Evolutionary conservation across 1,284 basidiomycete species (phyloP), one percentile per base, ranked within the genome.

Genomic region (Irpex sp.): DNA sequence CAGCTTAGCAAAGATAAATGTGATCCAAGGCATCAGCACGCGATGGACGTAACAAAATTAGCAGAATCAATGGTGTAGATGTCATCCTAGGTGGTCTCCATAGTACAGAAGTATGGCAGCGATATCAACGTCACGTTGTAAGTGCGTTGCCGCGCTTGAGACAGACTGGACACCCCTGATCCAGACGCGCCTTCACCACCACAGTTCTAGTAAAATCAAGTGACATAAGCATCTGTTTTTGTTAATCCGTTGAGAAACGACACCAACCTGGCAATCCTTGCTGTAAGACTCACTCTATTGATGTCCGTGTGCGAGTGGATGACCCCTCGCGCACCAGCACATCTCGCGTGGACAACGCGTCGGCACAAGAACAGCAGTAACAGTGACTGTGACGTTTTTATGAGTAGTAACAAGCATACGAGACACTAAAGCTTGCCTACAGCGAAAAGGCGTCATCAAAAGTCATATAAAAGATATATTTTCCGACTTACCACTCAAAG

Each of bases 271-370:
- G 89, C 88, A 65, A 93, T 87, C 73, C 85, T 89, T 54, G 83
- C 84, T 69, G 83, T 85, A 57, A 92, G 78, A 19, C 84, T 84
- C 0, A 73, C 74, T 38, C 75, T 70, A 11, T 78, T 78, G 57
- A 77, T 74, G 64, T 82, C 73, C 59, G 76, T 74, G 38, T 78
- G 79, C 72, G 82, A 80, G 5, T 86, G 85, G 5, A 91, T 73
- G 1, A 81, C 77, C 37, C 85, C 84, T 13, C 81, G 80, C n/a
- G 84, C 84, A 47, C 77, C 80, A 1, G 86, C 82, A 67, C 94
- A 96, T 8, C 80, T 77, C 0, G 90, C 89, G 71, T 96, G 94
- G 0, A 94, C 90, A 58, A 92, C 83, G 71, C 96, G 95, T 36
- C 91, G 86, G 75, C 94, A 97, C 8, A 97, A 80, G 75, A 93